These are phyloP conservation scores for Scheffersomyces illinoinensis DNA, from an alignment of 1,139 yeast species.

Conservation along the genomic window DNA sequence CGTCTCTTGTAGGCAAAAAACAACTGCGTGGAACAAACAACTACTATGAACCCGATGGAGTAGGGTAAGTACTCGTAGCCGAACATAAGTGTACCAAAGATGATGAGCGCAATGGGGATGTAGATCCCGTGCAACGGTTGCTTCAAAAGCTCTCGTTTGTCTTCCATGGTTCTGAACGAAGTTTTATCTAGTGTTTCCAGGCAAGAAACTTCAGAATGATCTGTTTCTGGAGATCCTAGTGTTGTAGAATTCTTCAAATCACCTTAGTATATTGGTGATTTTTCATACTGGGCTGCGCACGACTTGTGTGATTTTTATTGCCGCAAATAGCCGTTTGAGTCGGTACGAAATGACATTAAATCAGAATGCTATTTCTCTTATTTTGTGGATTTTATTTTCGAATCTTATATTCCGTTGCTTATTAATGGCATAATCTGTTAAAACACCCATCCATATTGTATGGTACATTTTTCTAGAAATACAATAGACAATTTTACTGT, in stretches of 20 bases:
- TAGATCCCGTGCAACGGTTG: constrained; percentile 72
- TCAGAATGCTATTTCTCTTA: background rate
- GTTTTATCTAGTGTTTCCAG: background rate
- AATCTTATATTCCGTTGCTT: no score
- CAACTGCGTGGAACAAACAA: constrained; percentile 48
- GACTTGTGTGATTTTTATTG: background rate
- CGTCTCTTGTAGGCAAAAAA: constrained; percentile 50
- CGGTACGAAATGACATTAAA: background rate
- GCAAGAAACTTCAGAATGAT: background rate
- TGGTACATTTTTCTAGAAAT: no score
- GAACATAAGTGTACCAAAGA: constrained; percentile 62
- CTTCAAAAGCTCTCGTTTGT: constrained; percentile 52
- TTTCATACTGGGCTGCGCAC: background rate
- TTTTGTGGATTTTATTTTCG: no score
- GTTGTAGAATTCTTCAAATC: background rate
- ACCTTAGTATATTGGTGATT: background rate
- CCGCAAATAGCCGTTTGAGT: background rate
- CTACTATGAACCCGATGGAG: constrained; percentile 45
- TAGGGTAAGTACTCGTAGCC: constrained; percentile 54
- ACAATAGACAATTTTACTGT: no score
- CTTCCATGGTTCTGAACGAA: constrained; percentile 28
- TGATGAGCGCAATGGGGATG: constrained; percentile 62
- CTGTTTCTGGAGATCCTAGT: background rate
- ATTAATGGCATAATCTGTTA: no score
- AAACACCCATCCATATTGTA: no score